A percentile compares a stretch with the other conserved stretches of the same genome.
Conservation (phyloP, 768 basidiomycete genomes). For the Filobasidium wieringae region DNA sequence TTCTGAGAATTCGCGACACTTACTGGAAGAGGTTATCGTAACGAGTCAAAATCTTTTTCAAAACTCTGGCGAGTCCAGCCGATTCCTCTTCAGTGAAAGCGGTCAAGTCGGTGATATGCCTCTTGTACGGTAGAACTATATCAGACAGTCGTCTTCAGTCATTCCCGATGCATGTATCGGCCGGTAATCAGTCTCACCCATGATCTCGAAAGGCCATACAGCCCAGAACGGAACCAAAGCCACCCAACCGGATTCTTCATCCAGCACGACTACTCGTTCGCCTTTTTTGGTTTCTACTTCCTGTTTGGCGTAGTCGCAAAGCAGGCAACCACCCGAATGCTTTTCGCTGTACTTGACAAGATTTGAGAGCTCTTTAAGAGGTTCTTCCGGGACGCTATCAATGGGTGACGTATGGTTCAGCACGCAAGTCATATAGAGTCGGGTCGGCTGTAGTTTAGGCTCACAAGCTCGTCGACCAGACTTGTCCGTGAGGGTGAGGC, state of each 20-base stretch:
- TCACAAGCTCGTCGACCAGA: conserved; percentile 10
- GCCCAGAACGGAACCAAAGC: conserved; percentile 93
- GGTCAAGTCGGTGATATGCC: conserved; percentile 63
- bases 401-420: not conserved
- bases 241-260: conserved; percentile 55
- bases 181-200: conserved; percentile 44
- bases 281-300: conserved; percentile 46
- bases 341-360: conserved; percentile 38
- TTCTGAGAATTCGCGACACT: conserved; percentile 30
- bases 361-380: conserved; percentile 52
- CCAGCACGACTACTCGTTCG: conserved; percentile 50
- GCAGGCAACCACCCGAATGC: conserved; percentile 43
- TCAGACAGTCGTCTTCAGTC: not conserved
- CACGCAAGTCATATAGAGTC: not conserved
- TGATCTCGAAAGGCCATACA: conserved; percentile 78
- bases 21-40: conserved; percentile 35
- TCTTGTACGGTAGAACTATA: conserved; percentile 62
- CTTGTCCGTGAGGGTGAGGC: conserved; percentile 83
- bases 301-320: conserved; percentile 66
- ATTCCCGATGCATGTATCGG: not conserved
- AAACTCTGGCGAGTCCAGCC: conserved; percentile 44
- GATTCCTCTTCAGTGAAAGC: conserved; percentile 55
- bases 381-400: conserved; percentile 32
- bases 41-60: conserved; percentile 38
- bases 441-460: not conserved